Conservation (phyloP, 163 green algal species). For the Scenedesmus sp. region DNA sequence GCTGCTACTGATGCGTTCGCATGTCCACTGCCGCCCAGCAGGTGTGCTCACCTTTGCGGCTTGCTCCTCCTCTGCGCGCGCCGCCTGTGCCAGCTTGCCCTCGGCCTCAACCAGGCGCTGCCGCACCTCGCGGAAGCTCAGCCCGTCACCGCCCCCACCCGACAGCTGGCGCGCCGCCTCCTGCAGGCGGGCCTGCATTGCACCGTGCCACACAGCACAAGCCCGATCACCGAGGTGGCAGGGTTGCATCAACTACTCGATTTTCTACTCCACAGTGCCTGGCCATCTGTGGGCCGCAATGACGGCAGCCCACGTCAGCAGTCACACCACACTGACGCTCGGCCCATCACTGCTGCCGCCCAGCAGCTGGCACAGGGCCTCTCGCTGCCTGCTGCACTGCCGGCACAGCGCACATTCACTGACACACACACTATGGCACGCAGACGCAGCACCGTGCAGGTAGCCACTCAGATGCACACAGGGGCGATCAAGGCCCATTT, state of each 20-base stretch:
- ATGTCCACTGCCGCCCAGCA: background rate
- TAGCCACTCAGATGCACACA: background rate
- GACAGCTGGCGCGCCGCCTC: conserved; percentile 19
- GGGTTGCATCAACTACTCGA: too few species aligned
- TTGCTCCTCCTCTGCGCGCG: background rate
- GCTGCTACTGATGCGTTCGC: too few species aligned
- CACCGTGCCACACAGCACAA: background rate
- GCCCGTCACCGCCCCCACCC: background rate
- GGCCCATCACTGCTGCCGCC: background rate
- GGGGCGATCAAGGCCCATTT: background rate
- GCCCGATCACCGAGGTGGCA: too few species aligned
- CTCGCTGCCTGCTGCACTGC: background rate
- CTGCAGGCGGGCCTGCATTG: conserved; percentile 9
- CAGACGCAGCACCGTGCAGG: too few species aligned
- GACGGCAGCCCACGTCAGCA: too few species aligned
- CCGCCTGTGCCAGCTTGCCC: background rate
- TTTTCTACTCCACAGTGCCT: too few species aligned
- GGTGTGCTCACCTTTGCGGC: background rate
- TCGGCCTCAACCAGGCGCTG: background rate
- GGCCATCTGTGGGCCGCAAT: too few species aligned
- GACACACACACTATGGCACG: too few species aligned
- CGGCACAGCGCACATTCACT: background rate
- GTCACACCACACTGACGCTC: background rate
- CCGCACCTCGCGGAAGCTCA: background rate
- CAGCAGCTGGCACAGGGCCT: background rate